These are phyloP conservation scores for Hortaea sp. DNA, from an alignment of 2,329 filamentous ascomycete genomes.

Conservation along the genomic window DNA sequence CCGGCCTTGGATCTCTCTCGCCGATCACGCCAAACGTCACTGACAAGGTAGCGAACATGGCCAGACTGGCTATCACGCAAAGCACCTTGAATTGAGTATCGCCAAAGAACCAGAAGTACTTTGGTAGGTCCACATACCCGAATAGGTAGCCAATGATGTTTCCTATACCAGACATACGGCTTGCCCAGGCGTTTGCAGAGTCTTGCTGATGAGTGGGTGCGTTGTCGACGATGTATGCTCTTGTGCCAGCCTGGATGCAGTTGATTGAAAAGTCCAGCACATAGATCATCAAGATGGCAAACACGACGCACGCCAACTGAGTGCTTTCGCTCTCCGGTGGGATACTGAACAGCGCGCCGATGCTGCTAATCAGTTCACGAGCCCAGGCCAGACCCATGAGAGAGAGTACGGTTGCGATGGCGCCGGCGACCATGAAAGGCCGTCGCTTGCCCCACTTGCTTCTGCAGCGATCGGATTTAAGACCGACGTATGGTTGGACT, in stretches of 20 bases:
- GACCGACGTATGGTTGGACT: slow-evolving; percentile 45
- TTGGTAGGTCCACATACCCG: slow-evolving; percentile 71
- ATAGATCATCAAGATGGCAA: slow-evolving; percentile 81
- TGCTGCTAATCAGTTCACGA: slow-evolving; percentile 48
- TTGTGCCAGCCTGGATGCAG: slow-evolving; percentile 82
- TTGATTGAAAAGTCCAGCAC: slow-evolving; percentile 92
- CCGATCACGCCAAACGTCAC: slow-evolving; percentile 60
- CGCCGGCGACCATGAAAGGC: slow-evolving; percentile 43
- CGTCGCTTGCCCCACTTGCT: slow-evolving; percentile 41
- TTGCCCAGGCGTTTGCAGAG: slow-evolving; percentile 87
- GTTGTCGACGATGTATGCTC: slow-evolving; percentile 89
- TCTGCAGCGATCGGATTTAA: no score
- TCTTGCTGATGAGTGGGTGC: slow-evolving; percentile 90
- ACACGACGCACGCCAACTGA: slow-evolving; percentile 47
- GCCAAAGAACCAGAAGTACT: slow-evolving; percentile 67
- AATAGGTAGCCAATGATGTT: slow-evolving; percentile 87
- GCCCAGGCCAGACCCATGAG: slow-evolving; percentile 43
- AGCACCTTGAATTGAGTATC: slow-evolving; percentile 88
- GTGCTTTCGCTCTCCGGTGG: slow-evolving; percentile 39
- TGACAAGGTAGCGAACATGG: slow-evolving; percentile 57
- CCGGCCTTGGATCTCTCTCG: slow-evolving; percentile 71
- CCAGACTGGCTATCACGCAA: slow-evolving; percentile 71
- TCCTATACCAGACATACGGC: slow-evolving; percentile 72
- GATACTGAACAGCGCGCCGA: slow-evolving; percentile 60
- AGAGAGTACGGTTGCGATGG: slow-evolving; percentile 39